phyloP scores from a whole-genome alignment of 2,329 filamentous ascomycete species.

The Ophiostoma novo-ulmi region DNA sequence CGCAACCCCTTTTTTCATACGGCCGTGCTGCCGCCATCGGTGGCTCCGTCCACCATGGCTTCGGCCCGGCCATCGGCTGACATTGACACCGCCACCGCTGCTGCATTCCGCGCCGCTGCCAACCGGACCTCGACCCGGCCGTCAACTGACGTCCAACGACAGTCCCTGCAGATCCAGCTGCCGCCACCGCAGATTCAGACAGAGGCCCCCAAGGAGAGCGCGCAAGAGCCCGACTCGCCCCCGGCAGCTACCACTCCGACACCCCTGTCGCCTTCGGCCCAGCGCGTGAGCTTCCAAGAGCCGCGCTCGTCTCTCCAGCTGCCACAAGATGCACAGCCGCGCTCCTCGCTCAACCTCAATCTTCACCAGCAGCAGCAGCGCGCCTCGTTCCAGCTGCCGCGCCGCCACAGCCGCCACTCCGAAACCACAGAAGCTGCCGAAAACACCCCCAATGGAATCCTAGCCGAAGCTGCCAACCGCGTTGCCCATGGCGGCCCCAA shows the following conservation, averaged over 20 bases:
- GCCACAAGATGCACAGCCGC: not conserved
- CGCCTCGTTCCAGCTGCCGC: constrained; percentile 14
- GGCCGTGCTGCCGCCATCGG: constrained; percentile 27
- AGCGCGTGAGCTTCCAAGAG: constrained; percentile 6
- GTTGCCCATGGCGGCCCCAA: constrained; percentile 14
- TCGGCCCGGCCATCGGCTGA: constrained; percentile 26
- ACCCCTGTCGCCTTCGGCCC: not conserved
- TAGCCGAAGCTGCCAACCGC: constrained; percentile 26
- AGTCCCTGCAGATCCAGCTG: not conserved
- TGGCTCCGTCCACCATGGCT: constrained; percentile 24
- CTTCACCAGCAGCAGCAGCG: constrained; percentile 12
- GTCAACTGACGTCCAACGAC: not conserved
- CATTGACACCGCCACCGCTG: constrained; percentile 23
- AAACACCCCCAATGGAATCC: constrained; percentile 21
- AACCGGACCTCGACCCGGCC: not conserved
- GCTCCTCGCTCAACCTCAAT: not conserved
- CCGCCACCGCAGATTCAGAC: not conserved
- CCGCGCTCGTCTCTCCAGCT: not conserved
- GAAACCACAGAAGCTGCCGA: not conserved
- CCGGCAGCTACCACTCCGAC: not conserved
- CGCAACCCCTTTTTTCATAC: constrained; percentile 29
- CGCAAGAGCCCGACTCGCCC: not conserved
- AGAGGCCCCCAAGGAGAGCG: not conserved
- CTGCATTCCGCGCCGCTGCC: not conserved
- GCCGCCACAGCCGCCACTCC: not conserved